phyloP scores from a whole-genome alignment of 768 basidiomycete genomes.

The Boletus pseudopeckii region DNA sequence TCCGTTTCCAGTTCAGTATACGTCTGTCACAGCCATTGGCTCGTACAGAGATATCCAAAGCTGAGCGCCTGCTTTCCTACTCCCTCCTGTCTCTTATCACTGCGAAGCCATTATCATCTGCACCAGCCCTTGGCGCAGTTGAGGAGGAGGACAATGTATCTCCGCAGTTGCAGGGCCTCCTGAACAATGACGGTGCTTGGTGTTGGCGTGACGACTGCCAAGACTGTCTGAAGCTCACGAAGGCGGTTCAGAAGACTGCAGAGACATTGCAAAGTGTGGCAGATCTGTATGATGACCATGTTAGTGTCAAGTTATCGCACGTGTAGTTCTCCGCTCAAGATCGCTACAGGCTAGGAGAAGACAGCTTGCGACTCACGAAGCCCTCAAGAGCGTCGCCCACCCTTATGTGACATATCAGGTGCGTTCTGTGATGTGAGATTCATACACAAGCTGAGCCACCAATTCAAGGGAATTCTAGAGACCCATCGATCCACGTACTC shows the following conservation, averaged over 20 bases:
- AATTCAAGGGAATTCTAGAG: conserved; percentile 59
- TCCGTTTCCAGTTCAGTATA: neutral
- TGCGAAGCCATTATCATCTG: conserved; percentile 54
- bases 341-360: conserved; percentile 60
- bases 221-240: conserved; percentile 76
- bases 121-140: conserved; percentile 44
- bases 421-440: neutral
- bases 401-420: conserved; percentile 72
- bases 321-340: conserved; percentile 4
- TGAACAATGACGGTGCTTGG: conserved; percentile 77
- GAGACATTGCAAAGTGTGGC: conserved; percentile 73
- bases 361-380: conserved; percentile 72
- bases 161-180: conserved; percentile 48
- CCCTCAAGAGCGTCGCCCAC: conserved; percentile 72
- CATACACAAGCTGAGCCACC: neutral
- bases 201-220: conserved; percentile 81
- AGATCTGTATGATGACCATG: conserved; percentile 77
- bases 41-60: conserved; percentile 70
- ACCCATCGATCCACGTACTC: conserved; percentile 69
- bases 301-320: conserved; percentile 33
- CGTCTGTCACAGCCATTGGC: neutral
- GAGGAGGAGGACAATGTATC: conserved; percentile 44
- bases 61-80: conserved; percentile 70
- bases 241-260: conserved; percentile 70
- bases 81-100: conserved; percentile 74